Conservation (phyloP, 1,139 yeast species). For the Magnusiomyces tetraspermus region DNA sequence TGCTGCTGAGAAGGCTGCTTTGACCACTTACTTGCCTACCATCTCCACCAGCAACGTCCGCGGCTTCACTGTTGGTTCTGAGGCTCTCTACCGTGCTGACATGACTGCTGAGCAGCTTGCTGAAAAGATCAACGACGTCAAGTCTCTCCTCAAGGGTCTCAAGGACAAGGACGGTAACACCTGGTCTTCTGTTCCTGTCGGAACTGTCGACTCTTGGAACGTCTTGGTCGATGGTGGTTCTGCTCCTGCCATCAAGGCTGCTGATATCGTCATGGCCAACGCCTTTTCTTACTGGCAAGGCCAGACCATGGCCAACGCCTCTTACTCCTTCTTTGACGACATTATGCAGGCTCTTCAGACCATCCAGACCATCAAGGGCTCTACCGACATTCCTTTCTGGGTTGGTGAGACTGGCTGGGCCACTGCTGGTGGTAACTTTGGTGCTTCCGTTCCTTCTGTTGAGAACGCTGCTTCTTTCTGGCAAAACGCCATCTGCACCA, state of each 20-base stretch:
- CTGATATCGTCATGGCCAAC: constrained; percentile 81
- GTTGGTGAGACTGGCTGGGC: constrained; percentile 99
- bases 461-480: constrained; percentile 71
- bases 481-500: constrained; percentile 82
- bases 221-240: constrained; percentile 70
- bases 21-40: constrained; percentile 54
- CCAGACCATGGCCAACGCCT: constrained; percentile 67
- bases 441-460: constrained; percentile 46
- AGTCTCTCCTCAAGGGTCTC: constrained; percentile 46
- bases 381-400: constrained; percentile 79
- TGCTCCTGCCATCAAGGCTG: constrained; percentile 59
- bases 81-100: constrained; percentile 82
- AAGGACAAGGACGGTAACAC: constrained; percentile 74
- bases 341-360: constrained; percentile 91
- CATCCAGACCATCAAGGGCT: constrained; percentile 75
- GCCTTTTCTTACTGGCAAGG: constrained; percentile 99
- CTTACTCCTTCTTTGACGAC: constrained; percentile 88
- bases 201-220: constrained; percentile 96
- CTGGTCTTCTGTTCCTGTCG: constrained; percentile 64
- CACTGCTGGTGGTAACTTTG: constrained; percentile 66
- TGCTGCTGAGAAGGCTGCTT: constrained; percentile 58
- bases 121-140: constrained; percentile 41
- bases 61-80: constrained; percentile 80
- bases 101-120: constrained; percentile 63
- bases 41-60: constrained; percentile 59